Evolutionary conservation across 768 basidiomycete genomes (phyloP).

Genomic region (Coprinellus aureogranulatus): DNA sequence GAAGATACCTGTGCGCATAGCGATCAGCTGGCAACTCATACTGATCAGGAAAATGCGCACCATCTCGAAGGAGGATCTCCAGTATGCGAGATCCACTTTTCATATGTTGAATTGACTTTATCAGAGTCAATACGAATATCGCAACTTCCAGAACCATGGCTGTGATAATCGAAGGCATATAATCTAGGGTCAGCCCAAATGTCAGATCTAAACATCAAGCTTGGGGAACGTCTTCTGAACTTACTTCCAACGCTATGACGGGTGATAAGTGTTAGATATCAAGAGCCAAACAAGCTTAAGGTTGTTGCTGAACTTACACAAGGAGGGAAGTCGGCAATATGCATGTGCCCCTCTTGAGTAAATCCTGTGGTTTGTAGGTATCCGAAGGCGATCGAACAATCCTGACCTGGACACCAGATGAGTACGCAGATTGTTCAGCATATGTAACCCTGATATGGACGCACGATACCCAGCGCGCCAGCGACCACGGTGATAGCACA

Average conservation of each 20-base stretch:
- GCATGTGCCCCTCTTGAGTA: slow-evolving; percentile 3
- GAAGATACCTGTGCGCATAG: background rate
- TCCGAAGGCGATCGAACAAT: background rate
- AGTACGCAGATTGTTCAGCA: background rate
- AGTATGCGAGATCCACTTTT: slow-evolving; percentile 22
- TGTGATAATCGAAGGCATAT: slow-evolving; percentile 6
- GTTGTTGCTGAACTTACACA: background rate
- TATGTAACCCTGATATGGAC: background rate
- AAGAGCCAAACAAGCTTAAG: background rate
- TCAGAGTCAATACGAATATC: slow-evolving; percentile 40
- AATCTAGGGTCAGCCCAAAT: background rate
- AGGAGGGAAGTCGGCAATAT: slow-evolving; percentile 2
- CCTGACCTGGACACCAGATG: slow-evolving; percentile 1
- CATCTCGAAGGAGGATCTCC: slow-evolving; percentile 38
- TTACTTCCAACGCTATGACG: slow-evolving; percentile 1
- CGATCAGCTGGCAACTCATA: background rate
- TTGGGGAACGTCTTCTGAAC: no score
- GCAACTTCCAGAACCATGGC: slow-evolving; percentile 36
- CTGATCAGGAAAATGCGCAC: slow-evolving; percentile 16
- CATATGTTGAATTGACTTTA: slow-evolving; percentile 29
- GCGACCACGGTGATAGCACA: slow-evolving; percentile 23
- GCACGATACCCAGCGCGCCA: slow-evolving; percentile 26
- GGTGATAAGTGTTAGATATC: background rate
- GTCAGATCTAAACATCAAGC: background rate
- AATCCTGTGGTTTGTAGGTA: background rate